A percentile compares a stretch with the other conserved stretches of the same genome.
Evolutionary conservation across 176 grass and related monocot genomes (phyloP).

Genomic region (Oryza longistaminata): DNA sequence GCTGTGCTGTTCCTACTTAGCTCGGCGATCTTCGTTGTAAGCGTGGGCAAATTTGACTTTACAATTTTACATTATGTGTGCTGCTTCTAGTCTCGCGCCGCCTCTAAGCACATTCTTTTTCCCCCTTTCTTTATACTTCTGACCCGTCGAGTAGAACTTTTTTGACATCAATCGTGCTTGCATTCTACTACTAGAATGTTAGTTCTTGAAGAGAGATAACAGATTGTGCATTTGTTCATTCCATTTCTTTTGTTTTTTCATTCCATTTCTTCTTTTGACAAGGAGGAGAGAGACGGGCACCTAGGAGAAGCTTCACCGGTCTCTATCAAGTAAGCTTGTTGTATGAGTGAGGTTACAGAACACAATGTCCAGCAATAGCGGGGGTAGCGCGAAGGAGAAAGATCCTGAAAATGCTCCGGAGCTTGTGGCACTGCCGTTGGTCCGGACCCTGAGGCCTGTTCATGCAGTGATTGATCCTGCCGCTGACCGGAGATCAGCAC

Average conservation of each 20-base stretch:
- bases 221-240: conserved; percentile 6
- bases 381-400: conserved; percentile 11
- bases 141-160: background rate
- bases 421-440: background rate
- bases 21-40: background rate
- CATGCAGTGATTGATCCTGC: background rate
- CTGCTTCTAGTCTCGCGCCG: background rate
- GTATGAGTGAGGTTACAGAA: conserved; percentile 6
- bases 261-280: background rate
- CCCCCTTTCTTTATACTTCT: background rate
- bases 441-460: conserved; percentile 21
- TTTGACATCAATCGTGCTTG: background rate
- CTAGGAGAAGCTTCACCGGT: conserved; percentile 14
- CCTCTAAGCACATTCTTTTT: background rate
- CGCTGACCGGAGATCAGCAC: conserved; percentile 39
- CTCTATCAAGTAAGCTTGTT: background rate
- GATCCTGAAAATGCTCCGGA: conserved; percentile 10
- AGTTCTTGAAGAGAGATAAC: background rate
- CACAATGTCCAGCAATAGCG: conserved; percentile 31
- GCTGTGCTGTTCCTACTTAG: background rate
- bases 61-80: background rate
- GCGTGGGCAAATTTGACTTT: background rate
- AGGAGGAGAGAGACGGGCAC: background rate
- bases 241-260: too few species aligned
- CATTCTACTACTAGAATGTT: background rate